A percentile compares a stretch with the other conserved stretches of the same genome.
Evolutionary conservation across 2,329 filamentous ascomycete genomes (phyloP).

Genomic region (Fusarium tjaetaba): DNA sequence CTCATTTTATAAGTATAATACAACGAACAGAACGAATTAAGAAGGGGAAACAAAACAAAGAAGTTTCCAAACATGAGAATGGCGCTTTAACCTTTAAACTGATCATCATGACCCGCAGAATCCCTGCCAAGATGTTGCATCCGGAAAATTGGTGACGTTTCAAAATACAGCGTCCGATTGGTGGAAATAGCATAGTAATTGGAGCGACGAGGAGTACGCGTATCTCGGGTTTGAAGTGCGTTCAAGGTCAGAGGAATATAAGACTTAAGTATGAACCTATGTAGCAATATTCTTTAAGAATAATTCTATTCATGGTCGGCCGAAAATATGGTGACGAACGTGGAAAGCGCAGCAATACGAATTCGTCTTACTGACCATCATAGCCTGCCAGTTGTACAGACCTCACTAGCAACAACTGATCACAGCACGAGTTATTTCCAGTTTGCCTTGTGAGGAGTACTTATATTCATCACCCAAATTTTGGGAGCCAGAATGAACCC

Average conservation of each 20-base stretch:
- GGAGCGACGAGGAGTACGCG: too few species aligned
- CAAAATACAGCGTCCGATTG: background rate
- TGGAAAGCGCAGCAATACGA: background rate
- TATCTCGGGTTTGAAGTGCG: too few species aligned
- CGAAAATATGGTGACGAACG: background rate
- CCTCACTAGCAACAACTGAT: too few species aligned
- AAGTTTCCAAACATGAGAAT: too few species aligned
- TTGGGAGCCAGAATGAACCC: rapidly evolving
- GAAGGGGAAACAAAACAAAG: background rate
- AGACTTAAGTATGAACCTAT: rapidly evolving
- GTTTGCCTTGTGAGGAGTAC: rapidly evolving
- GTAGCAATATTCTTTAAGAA: rapidly evolving
- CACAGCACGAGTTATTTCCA: background rate
- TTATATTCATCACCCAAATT: rapidly evolving
- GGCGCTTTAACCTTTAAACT: background rate
- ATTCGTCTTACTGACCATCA: background rate
- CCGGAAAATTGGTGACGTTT: background rate
- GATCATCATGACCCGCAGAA: background rate
- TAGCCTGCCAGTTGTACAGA: background rate
- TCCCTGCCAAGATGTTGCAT: background rate
- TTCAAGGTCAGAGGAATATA: background rate
- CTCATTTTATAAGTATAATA: background rate
- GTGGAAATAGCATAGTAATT: background rate
- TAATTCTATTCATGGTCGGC: rapidly evolving
- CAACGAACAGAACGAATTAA: background rate